These are phyloP conservation scores for Wilhelminamyces savonicus DNA, from an alignment of 805 yeast genomes.

Conservation along the genomic window DNA sequence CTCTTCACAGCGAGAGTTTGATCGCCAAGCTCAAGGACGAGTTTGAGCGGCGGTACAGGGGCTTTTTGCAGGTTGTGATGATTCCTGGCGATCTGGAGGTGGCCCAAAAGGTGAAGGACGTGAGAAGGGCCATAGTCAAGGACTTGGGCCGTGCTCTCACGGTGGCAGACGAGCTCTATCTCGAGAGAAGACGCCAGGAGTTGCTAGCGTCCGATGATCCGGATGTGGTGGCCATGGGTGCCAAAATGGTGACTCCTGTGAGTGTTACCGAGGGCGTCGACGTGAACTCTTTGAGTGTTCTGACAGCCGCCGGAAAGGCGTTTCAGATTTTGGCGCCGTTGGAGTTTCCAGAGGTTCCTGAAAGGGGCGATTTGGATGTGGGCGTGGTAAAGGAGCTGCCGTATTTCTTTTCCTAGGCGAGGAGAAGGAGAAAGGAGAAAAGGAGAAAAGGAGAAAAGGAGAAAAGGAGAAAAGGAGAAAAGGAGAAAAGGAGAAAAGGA, in stretches of 20 bases:
- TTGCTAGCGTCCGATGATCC: constrained; percentile 50
- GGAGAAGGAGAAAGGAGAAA: too few relatives aligned
- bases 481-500: too few relatives aligned
- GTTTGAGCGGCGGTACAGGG: constrained; percentile 72
- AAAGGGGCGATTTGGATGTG: constrained; percentile 81
- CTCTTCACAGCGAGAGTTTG: constrained; percentile 68
- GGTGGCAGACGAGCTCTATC: constrained; percentile 63
- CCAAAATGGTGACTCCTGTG: constrained; percentile 62
- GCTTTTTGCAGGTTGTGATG: constrained; percentile 54
- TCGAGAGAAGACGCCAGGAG: constrained; percentile 60
- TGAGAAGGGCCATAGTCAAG: constrained; percentile 43
- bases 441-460: too few relatives aligned
- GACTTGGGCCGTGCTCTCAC: constrained; percentile 52
- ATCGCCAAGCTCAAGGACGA: constrained; percentile 68
- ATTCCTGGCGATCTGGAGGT: constrained; percentile 48
- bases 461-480: too few relatives aligned
- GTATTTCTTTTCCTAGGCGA: constrained; percentile 76
- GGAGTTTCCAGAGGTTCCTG: constrained; percentile 65
- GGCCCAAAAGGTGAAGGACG: constrained; percentile 42
- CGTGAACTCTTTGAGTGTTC: constrained; percentile 16
- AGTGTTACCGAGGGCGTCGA: constrained; percentile 42
- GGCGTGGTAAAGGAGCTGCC: constrained; percentile 60
- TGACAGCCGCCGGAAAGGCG: constrained; percentile 15
- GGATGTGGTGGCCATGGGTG: constrained; percentile 41
- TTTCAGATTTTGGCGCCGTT: constrained; percentile 59